Conservation (phyloP, 306 rosid genomes). For the Prunus persica region DNA sequence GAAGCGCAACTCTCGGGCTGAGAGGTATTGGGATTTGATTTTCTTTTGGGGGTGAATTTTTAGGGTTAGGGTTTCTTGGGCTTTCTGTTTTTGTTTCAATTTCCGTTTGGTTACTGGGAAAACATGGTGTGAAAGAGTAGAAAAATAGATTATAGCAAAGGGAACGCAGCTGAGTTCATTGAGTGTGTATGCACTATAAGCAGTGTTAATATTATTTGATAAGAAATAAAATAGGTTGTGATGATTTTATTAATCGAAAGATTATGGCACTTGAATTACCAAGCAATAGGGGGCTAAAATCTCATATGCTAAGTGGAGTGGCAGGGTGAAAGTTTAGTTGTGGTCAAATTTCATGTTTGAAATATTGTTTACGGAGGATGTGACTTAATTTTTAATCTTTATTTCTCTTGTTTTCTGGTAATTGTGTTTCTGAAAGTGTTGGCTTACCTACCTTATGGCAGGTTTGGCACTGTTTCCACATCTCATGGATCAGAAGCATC, state of each 20-base stretch:
- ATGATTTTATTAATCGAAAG: neutral
- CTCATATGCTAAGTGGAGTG: no score
- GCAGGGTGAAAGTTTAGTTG: neutral
- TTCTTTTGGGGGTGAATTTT: neutral
- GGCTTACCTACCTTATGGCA: conserved; percentile 15
- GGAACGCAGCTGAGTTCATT: neutral
- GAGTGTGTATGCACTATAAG: neutral
- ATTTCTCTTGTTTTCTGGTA: neutral
- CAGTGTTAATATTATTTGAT: neutral
- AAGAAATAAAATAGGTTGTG: neutral
- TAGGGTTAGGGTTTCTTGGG: conserved; percentile 15
- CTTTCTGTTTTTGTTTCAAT: neutral
- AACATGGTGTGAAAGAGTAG: neutral
- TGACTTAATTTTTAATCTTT: neutral
- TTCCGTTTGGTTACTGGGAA: neutral
- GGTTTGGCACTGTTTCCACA: conserved; percentile 58
- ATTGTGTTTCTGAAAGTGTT: neutral
- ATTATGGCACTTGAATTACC: neutral
- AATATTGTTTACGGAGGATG: neutral
- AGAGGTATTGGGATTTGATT: conserved; percentile 47
- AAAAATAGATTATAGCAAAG: neutral
- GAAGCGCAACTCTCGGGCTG: conserved; percentile 88
- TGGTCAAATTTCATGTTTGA: neutral
- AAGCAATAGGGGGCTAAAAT: neutral
- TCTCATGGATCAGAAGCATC: conserved; percentile 44